phyloP scores from a whole-genome alignment of 805 yeast genomes.

The Candida oleophila region DNA sequence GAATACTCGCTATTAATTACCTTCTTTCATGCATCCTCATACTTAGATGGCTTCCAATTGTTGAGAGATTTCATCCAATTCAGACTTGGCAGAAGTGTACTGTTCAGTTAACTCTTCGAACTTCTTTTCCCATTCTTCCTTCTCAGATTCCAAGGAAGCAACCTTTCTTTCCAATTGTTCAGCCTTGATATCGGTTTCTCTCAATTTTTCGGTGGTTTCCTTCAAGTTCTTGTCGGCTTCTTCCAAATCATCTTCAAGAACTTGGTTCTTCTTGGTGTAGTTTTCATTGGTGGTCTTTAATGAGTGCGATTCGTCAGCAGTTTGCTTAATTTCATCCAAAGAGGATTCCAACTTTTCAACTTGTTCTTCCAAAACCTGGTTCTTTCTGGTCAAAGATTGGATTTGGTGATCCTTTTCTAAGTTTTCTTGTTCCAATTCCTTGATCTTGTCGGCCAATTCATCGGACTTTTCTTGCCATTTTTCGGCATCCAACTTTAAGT shows the following conservation, averaged over 20 bases:
- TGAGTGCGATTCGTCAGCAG: conserved; percentile 87
- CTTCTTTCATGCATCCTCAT: neutral
- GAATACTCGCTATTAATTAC: neutral
- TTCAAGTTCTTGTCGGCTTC: conserved; percentile 86
- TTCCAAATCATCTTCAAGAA: conserved; percentile 89
- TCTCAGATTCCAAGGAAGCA: conserved; percentile 86
- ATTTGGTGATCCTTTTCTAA: conserved; percentile 93
- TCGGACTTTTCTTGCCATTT: conserved; percentile 97
- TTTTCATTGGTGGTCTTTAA: conserved; percentile 88
- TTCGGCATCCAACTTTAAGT: conserved; percentile 92
- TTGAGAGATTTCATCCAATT: conserved; percentile 93
- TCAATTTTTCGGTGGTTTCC: conserved; percentile 89
- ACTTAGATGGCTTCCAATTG: conserved; percentile 80
- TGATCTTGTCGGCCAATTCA: conserved; percentile 75
- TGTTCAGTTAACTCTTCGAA: conserved; percentile 83
- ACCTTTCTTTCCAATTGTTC: conserved; percentile 96
- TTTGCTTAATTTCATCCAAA: conserved; percentile 73
- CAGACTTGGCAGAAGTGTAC: conserved; percentile 82
- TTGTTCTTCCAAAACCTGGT: conserved; percentile 80
- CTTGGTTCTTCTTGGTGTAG: conserved; percentile 83
- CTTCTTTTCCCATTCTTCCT: conserved; percentile 86
- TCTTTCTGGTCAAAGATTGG: conserved; percentile 88
- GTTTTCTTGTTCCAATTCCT: conserved; percentile 88
- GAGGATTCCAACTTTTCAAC: conserved; percentile 77
- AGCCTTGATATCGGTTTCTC: conserved; percentile 93